These are phyloP conservation scores for Artomyces pyxidatus DNA, from an alignment of 768 basidiomycete genomes.

Conservation along the genomic window DNA sequence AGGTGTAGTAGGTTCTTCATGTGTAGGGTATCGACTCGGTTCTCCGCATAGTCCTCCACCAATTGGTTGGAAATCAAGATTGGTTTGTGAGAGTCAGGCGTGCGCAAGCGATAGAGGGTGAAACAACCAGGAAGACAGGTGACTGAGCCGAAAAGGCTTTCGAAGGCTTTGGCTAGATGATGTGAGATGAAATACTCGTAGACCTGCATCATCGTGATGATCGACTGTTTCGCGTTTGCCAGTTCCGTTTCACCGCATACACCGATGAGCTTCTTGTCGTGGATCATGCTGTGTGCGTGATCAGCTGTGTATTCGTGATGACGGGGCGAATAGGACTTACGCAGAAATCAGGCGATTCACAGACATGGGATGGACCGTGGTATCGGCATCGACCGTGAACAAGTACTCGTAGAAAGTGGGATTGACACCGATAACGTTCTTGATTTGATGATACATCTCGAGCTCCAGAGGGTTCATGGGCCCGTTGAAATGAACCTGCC, in stretches of 20 bases:
- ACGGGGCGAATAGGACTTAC: constrained; percentile 39
- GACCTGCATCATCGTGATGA: constrained; percentile 98
- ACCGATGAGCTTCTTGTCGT: constrained; percentile 90
- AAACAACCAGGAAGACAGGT: constrained; percentile 99
- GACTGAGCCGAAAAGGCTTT: constrained; percentile 92
- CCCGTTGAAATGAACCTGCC: constrained; percentile 88
- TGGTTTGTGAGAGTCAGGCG: constrained; percentile 92
- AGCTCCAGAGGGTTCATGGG: constrained; percentile 96
- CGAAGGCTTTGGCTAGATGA: constrained; percentile 98
- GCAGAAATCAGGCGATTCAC: constrained; percentile 89
- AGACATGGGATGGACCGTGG: constrained; percentile 81
- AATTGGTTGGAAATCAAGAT: constrained; percentile 87
- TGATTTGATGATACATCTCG: constrained; percentile 99
- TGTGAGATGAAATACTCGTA: constrained; percentile 99
- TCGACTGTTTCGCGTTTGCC: constrained; percentile 88
- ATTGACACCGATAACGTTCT: constrained; percentile 99
- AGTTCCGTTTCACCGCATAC: constrained; percentile 94
- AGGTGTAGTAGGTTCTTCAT: constrained; percentile 98
- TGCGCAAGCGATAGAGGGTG: constrained; percentile 91
- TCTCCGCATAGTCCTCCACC: constrained; percentile 90
- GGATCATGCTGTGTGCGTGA: constrained; percentile 67
- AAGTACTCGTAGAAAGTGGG: constrained; percentile 97
- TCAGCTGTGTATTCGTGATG: not conserved
- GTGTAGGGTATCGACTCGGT: constrained; percentile 93
- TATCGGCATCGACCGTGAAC: constrained; percentile 93